Evolutionary conservation across 2,329 filamentous ascomycete genomes (phyloP).

Genomic region (Sphaceloma murrayae): DNA sequence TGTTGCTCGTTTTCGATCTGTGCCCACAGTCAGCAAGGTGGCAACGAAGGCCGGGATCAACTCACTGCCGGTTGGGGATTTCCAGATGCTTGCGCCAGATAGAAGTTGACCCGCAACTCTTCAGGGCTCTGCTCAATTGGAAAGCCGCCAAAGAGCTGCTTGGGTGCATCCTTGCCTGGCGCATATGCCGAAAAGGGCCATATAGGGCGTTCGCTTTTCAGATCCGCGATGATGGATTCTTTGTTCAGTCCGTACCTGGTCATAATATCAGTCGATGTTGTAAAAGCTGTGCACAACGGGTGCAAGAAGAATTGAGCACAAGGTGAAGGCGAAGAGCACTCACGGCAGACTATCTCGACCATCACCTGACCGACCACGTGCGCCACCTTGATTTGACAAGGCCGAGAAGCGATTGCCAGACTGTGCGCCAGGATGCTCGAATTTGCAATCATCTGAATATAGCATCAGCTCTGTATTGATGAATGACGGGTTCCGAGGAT

Average conservation of each 20-base stretch:
- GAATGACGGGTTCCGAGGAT: slow-evolving; percentile 1
- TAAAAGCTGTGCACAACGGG: too few relatives aligned
- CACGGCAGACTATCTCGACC: slow-evolving; percentile 14
- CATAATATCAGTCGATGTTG: slow-evolving; percentile 22
- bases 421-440: slow-evolving; percentile 47
- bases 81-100: slow-evolving; percentile 53
- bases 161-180: slow-evolving; percentile 64
- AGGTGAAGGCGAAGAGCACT: too few relatives aligned
- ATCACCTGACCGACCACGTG: slow-evolving; percentile 13
- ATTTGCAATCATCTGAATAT: slow-evolving; percentile 47
- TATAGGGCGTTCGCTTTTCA: slow-evolving; percentile 60
- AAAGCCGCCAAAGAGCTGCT: slow-evolving; percentile 72
- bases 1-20: slow-evolving; percentile 48
- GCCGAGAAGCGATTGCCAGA: slow-evolving; percentile 50
- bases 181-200: slow-evolving; percentile 86
- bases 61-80: slow-evolving; percentile 47
- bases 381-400: slow-evolving; percentile 31
- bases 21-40: neutral
- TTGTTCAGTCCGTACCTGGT: slow-evolving; percentile 46
- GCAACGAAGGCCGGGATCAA: neutral
- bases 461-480: slow-evolving; percentile 33
- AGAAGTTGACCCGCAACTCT: slow-evolving; percentile 67
- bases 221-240: slow-evolving; percentile 54
- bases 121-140: slow-evolving; percentile 79
- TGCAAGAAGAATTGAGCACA: too few relatives aligned